Evolutionary conservation across 2,329 filamentous ascomycete genomes (phyloP).

Genomic region (Cladosporium velox): DNA sequence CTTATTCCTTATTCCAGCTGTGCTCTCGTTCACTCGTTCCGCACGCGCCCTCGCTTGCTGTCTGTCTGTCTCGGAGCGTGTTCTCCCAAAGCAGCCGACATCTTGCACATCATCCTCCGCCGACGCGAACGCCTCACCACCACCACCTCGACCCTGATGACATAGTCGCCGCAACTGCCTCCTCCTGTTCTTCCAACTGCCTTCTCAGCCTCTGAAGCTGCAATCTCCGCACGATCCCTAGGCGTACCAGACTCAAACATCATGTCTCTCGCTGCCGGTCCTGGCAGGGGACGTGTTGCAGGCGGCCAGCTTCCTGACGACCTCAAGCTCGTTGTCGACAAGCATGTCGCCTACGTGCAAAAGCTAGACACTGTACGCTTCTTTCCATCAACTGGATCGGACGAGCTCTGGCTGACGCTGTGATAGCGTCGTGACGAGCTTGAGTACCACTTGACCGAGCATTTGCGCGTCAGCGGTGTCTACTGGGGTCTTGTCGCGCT

Average conservation of each 20-base stretch:
- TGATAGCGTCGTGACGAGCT: conserved; percentile 82
- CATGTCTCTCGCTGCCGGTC: conserved; percentile 64
- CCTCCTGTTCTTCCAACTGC: conserved; percentile 18
- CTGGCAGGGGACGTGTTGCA: conserved; percentile 54
- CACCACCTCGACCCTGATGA: conserved; percentile 9
- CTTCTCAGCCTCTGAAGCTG: conserved; percentile 9
- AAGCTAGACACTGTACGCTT: conserved; percentile 77
- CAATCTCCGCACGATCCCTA: conserved; percentile 18
- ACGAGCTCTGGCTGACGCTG: conserved; percentile 29
- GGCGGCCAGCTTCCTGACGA: conserved; percentile 44
- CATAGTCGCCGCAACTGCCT: conserved; percentile 8
- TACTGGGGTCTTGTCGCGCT: conserved; percentile 95
- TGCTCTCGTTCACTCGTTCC: conserved; percentile 6
- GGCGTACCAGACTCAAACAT: conserved; percentile 12
- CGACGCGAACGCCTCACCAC: conserved; percentile 12
- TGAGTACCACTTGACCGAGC: conserved; percentile 97
- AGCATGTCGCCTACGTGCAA: conserved; percentile 91
- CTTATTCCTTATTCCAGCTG: neutral
- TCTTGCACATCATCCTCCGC: conserved; percentile 16
- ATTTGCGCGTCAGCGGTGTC: conserved; percentile 89
- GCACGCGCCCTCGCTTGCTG: conserved; percentile 11
- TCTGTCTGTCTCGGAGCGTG: conserved; percentile 12
- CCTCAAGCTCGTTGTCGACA: conserved; percentile 57
- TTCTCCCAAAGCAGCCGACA: conserved; percentile 14
- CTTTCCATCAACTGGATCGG: conserved; percentile 21